phyloP scores from a whole-genome alignment of 208 protist genomes.

The Leishmania major region DNA sequence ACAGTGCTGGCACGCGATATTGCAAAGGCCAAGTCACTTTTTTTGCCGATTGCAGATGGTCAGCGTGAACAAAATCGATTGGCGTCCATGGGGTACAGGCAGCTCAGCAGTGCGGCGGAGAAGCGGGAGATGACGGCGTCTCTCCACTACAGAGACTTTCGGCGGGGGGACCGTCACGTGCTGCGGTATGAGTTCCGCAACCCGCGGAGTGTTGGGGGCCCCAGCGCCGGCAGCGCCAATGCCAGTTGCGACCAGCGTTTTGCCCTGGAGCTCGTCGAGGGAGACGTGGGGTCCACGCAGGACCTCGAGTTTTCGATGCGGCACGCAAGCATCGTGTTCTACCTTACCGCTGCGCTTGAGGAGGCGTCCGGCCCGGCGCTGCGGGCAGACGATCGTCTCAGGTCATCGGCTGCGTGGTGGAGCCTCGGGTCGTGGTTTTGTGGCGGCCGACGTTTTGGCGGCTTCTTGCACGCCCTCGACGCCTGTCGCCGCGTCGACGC shows the following conservation, averaged over 20 bases:
- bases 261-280: slow-evolving; percentile 58
- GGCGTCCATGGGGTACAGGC: slow-evolving; percentile 32
- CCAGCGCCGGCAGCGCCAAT: background rate
- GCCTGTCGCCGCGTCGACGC: slow-evolving; percentile 64
- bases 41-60: slow-evolving; percentile 48
- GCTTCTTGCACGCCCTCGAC: slow-evolving; percentile 55
- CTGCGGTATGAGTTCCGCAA: slow-evolving; percentile 42
- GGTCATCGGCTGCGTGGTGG: slow-evolving; percentile 12
- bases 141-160: slow-evolving; percentile 23
- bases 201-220: background rate
- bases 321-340: slow-evolving; percentile 55
- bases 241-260: slow-evolving; percentile 13
- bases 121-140: slow-evolving; percentile 23
- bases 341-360: slow-evolving; percentile 44
- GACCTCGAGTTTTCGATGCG: slow-evolving; percentile 62
- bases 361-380: slow-evolving; percentile 22
- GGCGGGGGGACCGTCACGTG: slow-evolving; percentile 25
- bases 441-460: slow-evolving; percentile 34
- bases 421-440: slow-evolving; percentile 6
- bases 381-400: slow-evolving; percentile 8
- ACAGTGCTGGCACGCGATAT: slow-evolving; percentile 53
- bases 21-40: slow-evolving; percentile 50
- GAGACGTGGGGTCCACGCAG: slow-evolving; percentile 33
- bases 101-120: slow-evolving; percentile 18
- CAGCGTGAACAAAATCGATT: slow-evolving; percentile 25